Conservation (phyloP, 495 filamentous ascomycete species). For the Neurospora sp. region DNA sequence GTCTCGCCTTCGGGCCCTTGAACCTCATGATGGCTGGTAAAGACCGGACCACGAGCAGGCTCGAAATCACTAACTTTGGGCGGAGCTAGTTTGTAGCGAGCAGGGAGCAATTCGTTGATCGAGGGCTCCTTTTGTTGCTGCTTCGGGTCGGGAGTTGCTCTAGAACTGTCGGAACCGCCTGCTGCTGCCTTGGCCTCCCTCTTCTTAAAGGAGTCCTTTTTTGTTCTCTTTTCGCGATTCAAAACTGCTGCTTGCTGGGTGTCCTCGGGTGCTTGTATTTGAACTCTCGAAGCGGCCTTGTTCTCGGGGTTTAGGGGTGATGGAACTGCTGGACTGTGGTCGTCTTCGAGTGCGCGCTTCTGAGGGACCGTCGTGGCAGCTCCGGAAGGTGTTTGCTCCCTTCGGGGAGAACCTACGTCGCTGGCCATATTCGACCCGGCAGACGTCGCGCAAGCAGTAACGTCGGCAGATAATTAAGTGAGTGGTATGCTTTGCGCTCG, state of each 20-base stretch:
- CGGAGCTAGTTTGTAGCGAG: conserved; percentile 48
- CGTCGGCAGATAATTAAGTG: neutral
- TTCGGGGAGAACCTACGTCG: conserved; percentile 23
- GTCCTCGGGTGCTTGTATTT: conserved; percentile 27
- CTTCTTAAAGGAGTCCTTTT: conserved; percentile 69
- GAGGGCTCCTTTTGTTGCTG: conserved; percentile 40
- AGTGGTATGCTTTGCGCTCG: neutral
- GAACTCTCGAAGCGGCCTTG: conserved; percentile 15
- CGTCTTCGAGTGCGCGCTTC: conserved; percentile 45
- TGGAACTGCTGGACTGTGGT: conserved; percentile 46
- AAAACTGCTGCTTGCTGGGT: conserved; percentile 26
- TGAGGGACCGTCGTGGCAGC: conserved; percentile 43
- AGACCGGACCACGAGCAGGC: conserved; percentile 43
- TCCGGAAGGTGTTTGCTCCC: conserved; percentile 32
- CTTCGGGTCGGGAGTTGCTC: conserved; percentile 48
- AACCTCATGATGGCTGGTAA: conserved; percentile 40
- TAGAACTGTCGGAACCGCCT: conserved; percentile 32
- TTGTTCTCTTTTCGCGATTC: conserved; percentile 42
- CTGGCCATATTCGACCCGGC: conserved; percentile 24
- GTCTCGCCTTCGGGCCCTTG: conserved; percentile 32
- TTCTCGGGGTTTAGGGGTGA: conserved; percentile 55
- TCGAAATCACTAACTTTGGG: conserved; percentile 51
- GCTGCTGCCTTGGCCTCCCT: conserved; percentile 57
- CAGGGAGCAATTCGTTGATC: conserved; percentile 33
- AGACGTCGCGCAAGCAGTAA: neutral